phyloP scores from a whole-genome alignment of 2,329 filamentous ascomycete species.

The Achaetomium macrosporum region DNA sequence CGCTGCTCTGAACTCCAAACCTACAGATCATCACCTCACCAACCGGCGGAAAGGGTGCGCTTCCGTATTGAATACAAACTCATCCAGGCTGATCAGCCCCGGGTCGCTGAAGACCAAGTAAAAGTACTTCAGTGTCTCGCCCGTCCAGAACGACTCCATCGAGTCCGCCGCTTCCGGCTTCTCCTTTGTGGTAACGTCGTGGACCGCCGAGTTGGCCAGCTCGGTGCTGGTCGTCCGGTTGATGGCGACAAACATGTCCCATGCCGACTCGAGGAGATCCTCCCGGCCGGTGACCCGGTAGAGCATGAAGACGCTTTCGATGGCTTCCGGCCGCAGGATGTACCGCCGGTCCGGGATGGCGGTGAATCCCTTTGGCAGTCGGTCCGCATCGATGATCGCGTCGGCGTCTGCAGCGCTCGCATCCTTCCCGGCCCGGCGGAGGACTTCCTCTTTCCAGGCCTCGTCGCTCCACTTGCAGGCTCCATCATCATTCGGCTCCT shows the following conservation, averaged over 20 bases:
- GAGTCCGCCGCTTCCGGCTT: slow-evolving; percentile 34
- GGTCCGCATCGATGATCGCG: slow-evolving; percentile 35
- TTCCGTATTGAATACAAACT: slow-evolving; percentile 43
- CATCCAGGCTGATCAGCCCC: slow-evolving; percentile 50
- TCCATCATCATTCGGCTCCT: not conserved
- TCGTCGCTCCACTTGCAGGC: slow-evolving; percentile 33
- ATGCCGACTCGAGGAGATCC: slow-evolving; percentile 46
- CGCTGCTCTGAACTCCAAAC: too few relatives aligned
- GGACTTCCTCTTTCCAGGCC: slow-evolving; percentile 28
- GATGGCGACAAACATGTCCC: slow-evolving; percentile 46
- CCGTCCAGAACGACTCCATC: slow-evolving; percentile 34
- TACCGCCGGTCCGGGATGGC: slow-evolving; percentile 46
- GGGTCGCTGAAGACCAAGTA: slow-evolving; percentile 56
- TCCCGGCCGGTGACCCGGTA: slow-evolving; percentile 45
- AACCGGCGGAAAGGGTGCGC: slow-evolving; percentile 20
- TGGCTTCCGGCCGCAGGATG: slow-evolving; percentile 35
- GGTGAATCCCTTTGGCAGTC: slow-evolving; percentile 55
- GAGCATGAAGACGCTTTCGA: slow-evolving; percentile 42
- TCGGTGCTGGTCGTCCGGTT: slow-evolving; percentile 39
- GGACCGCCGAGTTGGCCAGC: slow-evolving; percentile 41
- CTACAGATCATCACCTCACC: not conserved
- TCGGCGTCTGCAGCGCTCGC: not conserved
- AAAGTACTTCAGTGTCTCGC: slow-evolving; percentile 52
- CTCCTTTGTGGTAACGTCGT: slow-evolving; percentile 40
- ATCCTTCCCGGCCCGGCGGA: not conserved